These are phyloP conservation scores for Wickerhamomyces subpelliculosus DNA, from an alignment of 805 yeast species.

Conservation along the genomic window DNA sequence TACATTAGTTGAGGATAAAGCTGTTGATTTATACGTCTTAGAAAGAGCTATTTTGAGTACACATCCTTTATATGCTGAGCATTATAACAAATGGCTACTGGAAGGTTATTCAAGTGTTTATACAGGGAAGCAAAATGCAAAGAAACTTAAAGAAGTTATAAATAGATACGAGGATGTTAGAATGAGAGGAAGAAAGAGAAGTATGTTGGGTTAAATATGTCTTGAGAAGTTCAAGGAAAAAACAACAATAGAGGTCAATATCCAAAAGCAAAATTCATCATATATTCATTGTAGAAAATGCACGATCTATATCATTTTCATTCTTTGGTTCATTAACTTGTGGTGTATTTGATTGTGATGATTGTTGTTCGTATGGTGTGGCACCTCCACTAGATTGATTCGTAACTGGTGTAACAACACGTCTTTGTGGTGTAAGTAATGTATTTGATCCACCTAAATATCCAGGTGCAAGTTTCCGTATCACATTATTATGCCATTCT, in stretches of 20 bases:
- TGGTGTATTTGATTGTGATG: too few species aligned
- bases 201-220: slow-evolving; percentile 67
- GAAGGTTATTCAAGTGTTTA: slow-evolving; percentile 54
- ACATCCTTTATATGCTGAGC: slow-evolving; percentile 66
- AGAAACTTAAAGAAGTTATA: slow-evolving; percentile 43
- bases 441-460: slow-evolving; percentile 24
- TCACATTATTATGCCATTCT: slow-evolving; percentile 26
- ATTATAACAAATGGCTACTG: slow-evolving; percentile 63
- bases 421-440: slow-evolving; percentile 15
- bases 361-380: too few species aligned
- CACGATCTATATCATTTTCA: slow-evolving; percentile 18
- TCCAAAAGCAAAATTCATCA: too few species aligned
- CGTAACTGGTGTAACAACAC: neutral
- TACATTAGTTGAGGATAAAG: slow-evolving; percentile 79
- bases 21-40: slow-evolving; percentile 92
- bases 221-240: neutral
- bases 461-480: slow-evolving; percentile 34
- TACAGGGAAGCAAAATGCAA: slow-evolving; percentile 26
- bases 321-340: neutral
- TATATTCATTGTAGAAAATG: slow-evolving; percentile 10
- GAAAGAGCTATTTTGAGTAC: slow-evolving; percentile 91
- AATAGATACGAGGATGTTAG: slow-evolving; percentile 77
- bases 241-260: slow-evolving; percentile 1
- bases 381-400: too few species aligned
- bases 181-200: slow-evolving; percentile 88